These are phyloP conservation scores for Vicia sativa DNA, from an alignment of 306 rosid genomes.

Conservation along the genomic window DNA sequence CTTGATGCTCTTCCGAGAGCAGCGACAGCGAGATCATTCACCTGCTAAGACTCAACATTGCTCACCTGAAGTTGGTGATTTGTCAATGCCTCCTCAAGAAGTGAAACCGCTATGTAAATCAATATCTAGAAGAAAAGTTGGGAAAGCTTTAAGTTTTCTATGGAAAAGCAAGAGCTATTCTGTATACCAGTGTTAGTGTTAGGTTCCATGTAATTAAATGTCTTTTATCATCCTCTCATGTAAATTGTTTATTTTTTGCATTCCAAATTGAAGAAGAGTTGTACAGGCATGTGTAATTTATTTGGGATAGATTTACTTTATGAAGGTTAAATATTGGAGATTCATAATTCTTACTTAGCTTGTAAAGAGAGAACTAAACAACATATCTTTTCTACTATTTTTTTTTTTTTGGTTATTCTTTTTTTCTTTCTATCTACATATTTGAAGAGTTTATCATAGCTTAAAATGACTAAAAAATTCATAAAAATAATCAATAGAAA, in stretches of 20 bases:
- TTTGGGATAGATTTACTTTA: constrained; percentile 32
- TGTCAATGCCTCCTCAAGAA: constrained; percentile 51
- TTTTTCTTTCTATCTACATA: not conserved
- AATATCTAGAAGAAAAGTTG: constrained; percentile 67
- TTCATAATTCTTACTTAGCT: not conserved
- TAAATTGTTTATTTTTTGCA: constrained; percentile 41
- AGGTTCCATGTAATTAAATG: constrained; percentile 58
- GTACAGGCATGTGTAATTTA: constrained; percentile 83
- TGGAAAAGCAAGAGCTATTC: constrained; percentile 89
- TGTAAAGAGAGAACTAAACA: not conserved
- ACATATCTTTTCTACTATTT: not conserved
- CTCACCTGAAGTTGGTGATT: constrained; percentile 49
- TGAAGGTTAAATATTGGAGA: constrained; percentile 23
- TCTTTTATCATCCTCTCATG: constrained; percentile 34
- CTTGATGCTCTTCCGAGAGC: constrained; percentile 87
- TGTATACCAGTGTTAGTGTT: constrained; percentile 94
- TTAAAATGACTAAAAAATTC: not conserved
- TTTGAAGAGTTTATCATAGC: not conserved
- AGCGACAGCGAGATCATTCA: constrained; percentile 73
- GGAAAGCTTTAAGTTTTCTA: constrained; percentile 73
- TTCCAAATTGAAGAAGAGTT: constrained; percentile 58
- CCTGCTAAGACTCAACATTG: constrained; percentile 42
- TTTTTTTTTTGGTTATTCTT: not conserved
- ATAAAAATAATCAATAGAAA: not conserved
- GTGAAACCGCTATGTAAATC: constrained; percentile 75